Percentiles rank a stretch among this genome's conserved stretches.
Evolutionary conservation across 306 rosid genomes (phyloP).

Genomic region (Trifolium repens): DNA sequence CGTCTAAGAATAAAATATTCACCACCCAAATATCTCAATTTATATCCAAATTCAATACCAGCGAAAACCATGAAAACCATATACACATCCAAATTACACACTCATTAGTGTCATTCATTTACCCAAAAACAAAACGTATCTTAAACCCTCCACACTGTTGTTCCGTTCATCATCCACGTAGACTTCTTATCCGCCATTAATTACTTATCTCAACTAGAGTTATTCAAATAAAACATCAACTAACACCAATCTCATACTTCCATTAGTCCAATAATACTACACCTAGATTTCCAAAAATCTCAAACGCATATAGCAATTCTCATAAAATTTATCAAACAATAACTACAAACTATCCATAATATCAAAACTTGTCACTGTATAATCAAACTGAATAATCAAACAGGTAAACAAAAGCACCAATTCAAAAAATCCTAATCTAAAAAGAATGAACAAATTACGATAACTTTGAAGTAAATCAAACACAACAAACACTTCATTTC

Average conservation of each 20-base stretch:
- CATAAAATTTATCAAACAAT: constrained; percentile 3
- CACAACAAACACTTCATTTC: constrained; percentile 15
- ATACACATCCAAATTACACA: neutral
- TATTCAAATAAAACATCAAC: constrained; percentile 15
- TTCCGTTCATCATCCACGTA: constrained; percentile 10
- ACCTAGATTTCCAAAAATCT: constrained; percentile 13
- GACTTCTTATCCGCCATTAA: constrained; percentile 14
- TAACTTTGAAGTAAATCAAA: constrained; percentile 23
- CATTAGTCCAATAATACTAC: neutral
- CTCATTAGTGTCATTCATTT: constrained; percentile 3
- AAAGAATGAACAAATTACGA: neutral
- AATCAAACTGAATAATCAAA: neutral
- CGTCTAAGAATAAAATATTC: constrained; percentile 10
- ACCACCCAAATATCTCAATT: neutral
- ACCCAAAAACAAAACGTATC: neutral
- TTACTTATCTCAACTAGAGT: neutral
- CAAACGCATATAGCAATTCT: neutral
- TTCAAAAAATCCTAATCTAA: constrained; percentile 11
- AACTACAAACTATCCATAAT: constrained; percentile 22
- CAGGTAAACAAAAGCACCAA: constrained; percentile 25
- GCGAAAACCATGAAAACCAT: constrained; percentile 9
- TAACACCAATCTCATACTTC: constrained; percentile 14
- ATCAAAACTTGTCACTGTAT: neutral
- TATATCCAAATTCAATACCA: neutral
- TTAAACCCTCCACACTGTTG: constrained; percentile 2